phyloP scores from a whole-genome alignment of 2,329 filamentous ascomycete genomes.

The Pseudogymnoascus sp. region DNA sequence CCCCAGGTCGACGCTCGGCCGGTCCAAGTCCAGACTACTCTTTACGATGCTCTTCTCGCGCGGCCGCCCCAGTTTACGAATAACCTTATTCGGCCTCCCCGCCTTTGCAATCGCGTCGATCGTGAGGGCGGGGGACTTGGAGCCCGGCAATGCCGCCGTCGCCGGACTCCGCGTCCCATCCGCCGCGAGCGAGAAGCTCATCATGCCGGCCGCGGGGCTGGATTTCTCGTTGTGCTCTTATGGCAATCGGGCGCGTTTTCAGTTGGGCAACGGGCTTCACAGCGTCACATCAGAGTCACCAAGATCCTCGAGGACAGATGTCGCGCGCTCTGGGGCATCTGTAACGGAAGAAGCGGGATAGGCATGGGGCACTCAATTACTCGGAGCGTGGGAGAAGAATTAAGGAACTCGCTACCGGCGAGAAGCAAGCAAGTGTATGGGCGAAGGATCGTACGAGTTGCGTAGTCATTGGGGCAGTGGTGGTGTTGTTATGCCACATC shows the following conservation, averaged over 20 bases:
- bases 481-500: not conserved
- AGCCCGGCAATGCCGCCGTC: not conserved
- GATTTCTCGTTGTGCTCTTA: not conserved
- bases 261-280: not conserved
- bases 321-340: not conserved
- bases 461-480: conserved; percentile 6
- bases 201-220: not conserved
- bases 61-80: not conserved
- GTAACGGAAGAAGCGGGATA: not conserved
- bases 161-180: not conserved
- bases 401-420: conserved; percentile 1
- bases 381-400: not conserved
- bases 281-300: not conserved
- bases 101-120: not conserved
- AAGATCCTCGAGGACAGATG: not conserved
- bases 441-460: conserved; percentile 5
- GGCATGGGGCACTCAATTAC: not conserved
- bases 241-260: not conserved
- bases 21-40: not conserved
- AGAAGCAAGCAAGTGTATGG: not conserved
- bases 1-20: not conserved
- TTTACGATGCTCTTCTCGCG: not conserved
- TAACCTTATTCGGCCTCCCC: not conserved
- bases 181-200: conserved; percentile 5
- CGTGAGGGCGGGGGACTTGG: not conserved